Conservation (phyloP, 805 yeast species). For the Vanderwaltozyma tropicalis region DNA sequence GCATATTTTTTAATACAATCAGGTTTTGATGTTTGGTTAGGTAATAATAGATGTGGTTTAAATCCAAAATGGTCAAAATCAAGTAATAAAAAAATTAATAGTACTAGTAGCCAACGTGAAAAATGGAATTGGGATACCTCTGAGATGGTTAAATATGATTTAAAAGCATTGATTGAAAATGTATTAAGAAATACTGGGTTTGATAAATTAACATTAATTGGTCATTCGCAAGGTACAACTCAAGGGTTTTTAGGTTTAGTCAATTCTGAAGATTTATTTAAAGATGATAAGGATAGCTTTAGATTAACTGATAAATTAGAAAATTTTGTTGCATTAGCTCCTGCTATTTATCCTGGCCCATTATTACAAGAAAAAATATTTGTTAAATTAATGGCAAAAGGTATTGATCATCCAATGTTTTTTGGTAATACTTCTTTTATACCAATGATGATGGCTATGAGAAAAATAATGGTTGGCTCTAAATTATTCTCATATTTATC, state of each 20-base stretch:
- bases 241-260: constrained; percentile 67
- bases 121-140: constrained; percentile 93
- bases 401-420: constrained; percentile 38
- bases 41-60: constrained; percentile 84
- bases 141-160: constrained; percentile 72
- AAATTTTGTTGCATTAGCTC: constrained; percentile 69
- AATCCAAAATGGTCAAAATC: constrained; percentile 49
- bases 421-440: constrained; percentile 76
- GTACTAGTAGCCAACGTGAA: neutral
- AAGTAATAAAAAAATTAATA: constrained; percentile 7
- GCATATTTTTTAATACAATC: constrained; percentile 44
- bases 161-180: constrained; percentile 60
- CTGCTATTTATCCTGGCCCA: constrained; percentile 84
- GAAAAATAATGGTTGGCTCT: constrained; percentile 39
- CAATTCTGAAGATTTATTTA: constrained; percentile 27
- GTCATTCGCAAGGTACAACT: constrained; percentile 92
- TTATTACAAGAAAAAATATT: constrained; percentile 53
- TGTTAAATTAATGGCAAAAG: constrained; percentile 48
- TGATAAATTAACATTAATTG: constrained; percentile 48
- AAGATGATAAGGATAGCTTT: constrained; percentile 22
- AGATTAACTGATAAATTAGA: constrained; percentile 45
- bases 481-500: constrained; percentile 54
- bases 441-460: constrained; percentile 57
- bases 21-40: constrained; percentile 85
- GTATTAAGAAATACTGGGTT: constrained; percentile 35